Percentiles rank a stretch among this genome's conserved stretches.
Evolutionary conservation across 805 yeast species (phyloP).

Genomic region (Candida silvatica): DNA sequence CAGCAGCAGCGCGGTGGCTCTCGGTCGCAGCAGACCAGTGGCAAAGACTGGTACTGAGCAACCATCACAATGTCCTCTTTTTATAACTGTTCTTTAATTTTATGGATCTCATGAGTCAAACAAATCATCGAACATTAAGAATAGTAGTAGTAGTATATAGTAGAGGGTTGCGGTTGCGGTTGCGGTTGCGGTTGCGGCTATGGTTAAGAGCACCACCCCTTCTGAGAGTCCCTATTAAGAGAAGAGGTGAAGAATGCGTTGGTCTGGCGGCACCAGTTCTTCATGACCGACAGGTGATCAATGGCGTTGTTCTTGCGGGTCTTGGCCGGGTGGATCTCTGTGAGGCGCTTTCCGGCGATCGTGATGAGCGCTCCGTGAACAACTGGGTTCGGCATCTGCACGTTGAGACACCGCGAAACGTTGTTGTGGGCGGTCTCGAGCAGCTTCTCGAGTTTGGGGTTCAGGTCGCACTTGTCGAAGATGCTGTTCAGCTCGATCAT

Average conservation of each 20-base stretch:
- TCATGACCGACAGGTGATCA: conserved; percentile 8
- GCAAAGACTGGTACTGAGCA: too few relatives aligned
- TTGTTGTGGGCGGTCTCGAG: conserved; percentile 13
- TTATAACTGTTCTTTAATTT: neutral
- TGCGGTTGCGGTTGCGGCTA: too few relatives aligned
- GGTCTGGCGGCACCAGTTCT: conserved; percentile 17
- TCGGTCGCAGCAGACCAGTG: too few relatives aligned
- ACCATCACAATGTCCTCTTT: neutral
- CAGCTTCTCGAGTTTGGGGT: conserved; percentile 16
- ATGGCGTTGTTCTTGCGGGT: conserved; percentile 5
- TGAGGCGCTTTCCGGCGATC: too few relatives aligned
- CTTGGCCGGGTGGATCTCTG: too few relatives aligned
- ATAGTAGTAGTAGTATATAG: neutral
- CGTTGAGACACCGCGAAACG: conserved; percentile 8
- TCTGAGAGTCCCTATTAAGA: conserved; percentile 14
- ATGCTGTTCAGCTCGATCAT: conserved; percentile 16
- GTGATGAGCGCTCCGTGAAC: conserved; percentile 7
- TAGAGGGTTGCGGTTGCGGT: too few relatives aligned
- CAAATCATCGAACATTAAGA: neutral
- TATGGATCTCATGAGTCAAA: neutral
- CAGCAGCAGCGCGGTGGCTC: too few relatives aligned
- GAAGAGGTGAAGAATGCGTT: conserved; percentile 10
- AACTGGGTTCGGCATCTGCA: conserved; percentile 14
- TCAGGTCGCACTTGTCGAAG: conserved; percentile 14
- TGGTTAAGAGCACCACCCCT: conserved; percentile 22